Evolutionary conservation across 2,329 filamentous ascomycete genomes (phyloP), one percentile per base, ranked within the genome.

Genomic region (Pestalotiopsis sp.): DNA sequence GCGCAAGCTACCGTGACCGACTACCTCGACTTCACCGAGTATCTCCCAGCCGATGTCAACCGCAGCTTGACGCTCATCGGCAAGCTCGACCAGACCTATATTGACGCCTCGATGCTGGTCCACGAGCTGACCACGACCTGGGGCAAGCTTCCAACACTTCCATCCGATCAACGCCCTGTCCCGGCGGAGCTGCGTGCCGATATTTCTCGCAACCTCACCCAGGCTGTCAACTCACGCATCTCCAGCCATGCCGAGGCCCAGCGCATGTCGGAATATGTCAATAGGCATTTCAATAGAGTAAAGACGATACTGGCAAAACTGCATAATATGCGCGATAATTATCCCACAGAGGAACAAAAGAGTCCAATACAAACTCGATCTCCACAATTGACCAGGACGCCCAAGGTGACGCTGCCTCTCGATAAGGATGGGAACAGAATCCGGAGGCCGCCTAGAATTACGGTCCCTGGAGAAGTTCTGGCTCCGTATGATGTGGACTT

Each of bases 21-120:
- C 78, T 92, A 91, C 76, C 86, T 92, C 77, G 90, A 92, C 76
- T 90, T 90, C 72, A 91, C 89, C 73, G 90, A 92, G 77, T 91
- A 92, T 78, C 85, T 92, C 1, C 89, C 90, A 12, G 88, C 89
- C 64, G 90, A 92, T 75, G 86, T 92, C 74, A 83, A 86, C 70
- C 88, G 90, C 68, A 92, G 90, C 27, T 81, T 92, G 59, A 90
- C 88, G 3, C 82, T 92, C 49, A 90, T 92, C 70, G 86, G 87
- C 66, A 86, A 91, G 72, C 88, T 92, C 66, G 90, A 92, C 77
- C 77, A 86, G 71, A 83, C 79, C 17, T 90, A 91, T 73, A 77
- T 80, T n/a, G 81, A 88, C 63, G 84, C 87, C 7, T 91, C 89
- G 13, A 73, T 79, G 66, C 82, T 80, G 27, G 81, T 91, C 2